Evolutionary conservation across 805 yeast species (phyloP).

Genomic region (Barnettozyma pratensis): DNA sequence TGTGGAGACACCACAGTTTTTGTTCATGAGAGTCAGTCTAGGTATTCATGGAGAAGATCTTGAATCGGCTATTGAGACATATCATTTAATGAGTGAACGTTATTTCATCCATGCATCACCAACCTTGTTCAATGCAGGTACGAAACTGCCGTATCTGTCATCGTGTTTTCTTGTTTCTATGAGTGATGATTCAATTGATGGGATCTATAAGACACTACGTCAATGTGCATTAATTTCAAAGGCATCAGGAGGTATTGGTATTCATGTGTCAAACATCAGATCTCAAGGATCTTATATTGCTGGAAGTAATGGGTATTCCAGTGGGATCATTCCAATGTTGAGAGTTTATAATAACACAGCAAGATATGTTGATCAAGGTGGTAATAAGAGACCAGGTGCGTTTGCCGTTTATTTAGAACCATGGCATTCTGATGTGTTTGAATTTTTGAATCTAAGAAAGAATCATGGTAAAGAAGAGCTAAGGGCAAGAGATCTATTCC

Average conservation of each 20-base stretch:
- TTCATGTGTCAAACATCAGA: constrained; percentile 84
- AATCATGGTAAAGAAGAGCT: constrained; percentile 94
- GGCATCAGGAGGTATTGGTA: constrained; percentile 93
- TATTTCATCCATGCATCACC: constrained; percentile 95
- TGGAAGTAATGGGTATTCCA: constrained; percentile 89
- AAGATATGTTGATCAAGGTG: constrained; percentile 97
- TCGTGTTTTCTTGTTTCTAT: constrained; percentile 89
- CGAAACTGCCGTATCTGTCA: constrained; percentile 77
- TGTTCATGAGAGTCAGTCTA: constrained; percentile 86
- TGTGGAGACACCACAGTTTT: constrained; percentile 88
- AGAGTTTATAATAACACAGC: constrained; percentile 96
- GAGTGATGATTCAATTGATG: constrained; percentile 94
- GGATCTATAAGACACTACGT: constrained; percentile 85
- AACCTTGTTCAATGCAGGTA: constrained; percentile 92
- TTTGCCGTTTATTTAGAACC: constrained; percentile 93
- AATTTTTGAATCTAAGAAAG: constrained; percentile 80
- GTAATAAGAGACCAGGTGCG: constrained; percentile 97
- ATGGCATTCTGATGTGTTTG: constrained; percentile 93
- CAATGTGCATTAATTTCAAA: constrained; percentile 88
- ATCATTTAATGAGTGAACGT: constrained; percentile 79
- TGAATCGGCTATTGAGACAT: constrained; percentile 70
- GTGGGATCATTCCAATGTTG: constrained; percentile 91
- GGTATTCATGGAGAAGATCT: constrained; percentile 81
- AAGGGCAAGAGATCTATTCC: constrained; percentile 90
- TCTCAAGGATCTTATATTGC: constrained; percentile 87